Percentiles rank a stretch among this genome's conserved stretches.
phyloP scores from a whole-genome alignment of 306 rosid species.

The Prunus campanulata region DNA sequence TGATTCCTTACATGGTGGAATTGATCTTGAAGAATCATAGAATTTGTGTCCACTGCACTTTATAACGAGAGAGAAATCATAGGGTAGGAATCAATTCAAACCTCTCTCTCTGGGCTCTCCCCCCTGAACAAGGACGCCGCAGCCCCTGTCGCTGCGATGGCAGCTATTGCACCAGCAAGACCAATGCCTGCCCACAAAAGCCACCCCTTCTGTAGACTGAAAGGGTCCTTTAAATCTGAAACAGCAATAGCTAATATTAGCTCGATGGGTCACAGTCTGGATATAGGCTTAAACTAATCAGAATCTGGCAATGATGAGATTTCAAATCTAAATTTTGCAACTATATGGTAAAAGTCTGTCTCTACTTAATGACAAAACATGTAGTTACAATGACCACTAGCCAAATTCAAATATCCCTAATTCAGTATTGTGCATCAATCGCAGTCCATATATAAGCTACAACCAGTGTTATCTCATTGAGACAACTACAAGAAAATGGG shows the following conservation, averaged over 20 bases:
- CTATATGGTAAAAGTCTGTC: neutral
- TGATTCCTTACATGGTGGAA: neutral
- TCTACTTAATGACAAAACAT: too few relatives aligned
- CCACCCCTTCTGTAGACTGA: constrained; percentile 87
- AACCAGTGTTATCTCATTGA: neutral
- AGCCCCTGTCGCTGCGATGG: constrained; percentile 72
- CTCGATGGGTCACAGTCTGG: constrained; percentile 15
- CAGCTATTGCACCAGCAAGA: constrained; percentile 69
- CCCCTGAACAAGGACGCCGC: constrained; percentile 59
- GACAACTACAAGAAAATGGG: neutral
- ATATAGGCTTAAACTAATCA: constrained; percentile 5
- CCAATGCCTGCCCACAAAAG: constrained; percentile 96
- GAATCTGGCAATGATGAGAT: constrained; percentile 12
- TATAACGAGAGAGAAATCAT: neutral
- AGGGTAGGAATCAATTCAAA: constrained; percentile 18
- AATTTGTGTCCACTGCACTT: neutral
- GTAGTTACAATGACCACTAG: too few relatives aligned
- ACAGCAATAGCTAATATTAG: constrained; percentile 12
- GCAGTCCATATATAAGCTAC: neutral
- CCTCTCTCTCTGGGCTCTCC: constrained; percentile 87
- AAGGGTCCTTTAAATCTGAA: constrained; percentile 83
- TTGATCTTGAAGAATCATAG: neutral
- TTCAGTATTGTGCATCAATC: too few relatives aligned
- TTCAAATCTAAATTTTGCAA: neutral
- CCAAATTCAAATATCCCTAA: too few relatives aligned